Evolutionary conservation across 805 yeast species (phyloP).

Genomic region (Myxozyma geophila): DNA sequence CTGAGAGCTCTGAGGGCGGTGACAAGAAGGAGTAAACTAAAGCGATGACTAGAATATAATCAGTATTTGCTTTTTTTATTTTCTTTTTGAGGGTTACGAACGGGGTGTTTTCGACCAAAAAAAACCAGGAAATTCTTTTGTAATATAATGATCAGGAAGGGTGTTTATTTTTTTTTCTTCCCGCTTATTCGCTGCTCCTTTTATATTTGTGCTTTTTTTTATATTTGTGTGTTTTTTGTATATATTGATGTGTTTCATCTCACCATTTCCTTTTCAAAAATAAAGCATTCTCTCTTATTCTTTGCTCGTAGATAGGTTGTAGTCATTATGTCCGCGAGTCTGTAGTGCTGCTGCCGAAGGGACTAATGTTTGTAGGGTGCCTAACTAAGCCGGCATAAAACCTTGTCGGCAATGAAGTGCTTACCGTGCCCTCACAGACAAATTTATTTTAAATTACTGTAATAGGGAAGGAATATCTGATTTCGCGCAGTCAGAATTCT

Average conservation of each 20-base stretch:
- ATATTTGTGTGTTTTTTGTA: slow-evolving; percentile 3
- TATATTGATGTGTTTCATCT: neutral
- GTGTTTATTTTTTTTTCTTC: neutral
- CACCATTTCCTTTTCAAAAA: neutral
- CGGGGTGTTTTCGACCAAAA: neutral
- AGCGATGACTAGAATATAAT: no score
- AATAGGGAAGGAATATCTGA: no score
- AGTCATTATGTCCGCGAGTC: neutral
- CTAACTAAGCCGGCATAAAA: no score
- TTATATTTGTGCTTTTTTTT: neutral
- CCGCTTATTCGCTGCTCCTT: neutral
- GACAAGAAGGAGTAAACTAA: slow-evolving; percentile 32
- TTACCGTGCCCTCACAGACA: no score
- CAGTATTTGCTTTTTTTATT: no score
- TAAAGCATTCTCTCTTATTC: slow-evolving; percentile 3
- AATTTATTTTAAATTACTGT: no score
- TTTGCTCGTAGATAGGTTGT: neutral
- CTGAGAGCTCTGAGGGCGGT: slow-evolving; percentile 19
- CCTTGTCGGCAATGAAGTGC: no score
- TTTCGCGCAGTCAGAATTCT: no score
- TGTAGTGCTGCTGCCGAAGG: no score
- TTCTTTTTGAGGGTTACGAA: neutral
- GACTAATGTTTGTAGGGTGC: no score
- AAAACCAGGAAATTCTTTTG: slow-evolving; percentile 3
- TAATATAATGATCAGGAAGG: slow-evolving; percentile 13